Percentiles rank a stretch among this genome's conserved stretches.
Conservation (phyloP, 371 early-diverging fungal species). For the Blakeslea trispora region DNA sequence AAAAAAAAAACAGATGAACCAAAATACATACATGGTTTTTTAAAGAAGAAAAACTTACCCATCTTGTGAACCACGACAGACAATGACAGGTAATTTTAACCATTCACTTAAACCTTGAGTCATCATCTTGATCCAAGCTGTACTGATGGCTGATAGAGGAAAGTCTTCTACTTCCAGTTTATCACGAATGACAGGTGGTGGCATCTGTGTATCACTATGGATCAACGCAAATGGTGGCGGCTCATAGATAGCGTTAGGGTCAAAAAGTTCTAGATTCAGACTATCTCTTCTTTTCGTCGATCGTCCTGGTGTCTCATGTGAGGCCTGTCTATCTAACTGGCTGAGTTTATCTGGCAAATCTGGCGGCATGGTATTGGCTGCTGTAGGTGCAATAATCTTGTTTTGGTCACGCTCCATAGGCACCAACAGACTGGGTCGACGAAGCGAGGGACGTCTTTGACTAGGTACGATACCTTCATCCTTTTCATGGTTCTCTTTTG, state of each 20-base stretch:
- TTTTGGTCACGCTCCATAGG: constrained; percentile 5
- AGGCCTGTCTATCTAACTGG: neutral
- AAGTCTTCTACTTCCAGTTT: constrained; percentile 61
- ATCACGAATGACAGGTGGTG: constrained; percentile 61
- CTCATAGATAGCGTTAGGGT: constrained; percentile 54
- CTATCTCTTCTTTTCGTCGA: constrained; percentile 25
- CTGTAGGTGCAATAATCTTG: neutral
- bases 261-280: constrained; percentile 39
- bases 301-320: neutral
- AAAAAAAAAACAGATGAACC: neutral
- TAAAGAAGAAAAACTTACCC: constrained; percentile 37
- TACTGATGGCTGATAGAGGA: constrained; percentile 52
- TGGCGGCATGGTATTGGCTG: neutral
- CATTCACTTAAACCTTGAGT: constrained; percentile 69
- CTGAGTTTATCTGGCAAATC: neutral
- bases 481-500: no score
- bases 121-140: constrained; percentile 71
- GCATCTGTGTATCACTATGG: constrained; percentile 55
- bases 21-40: no score
- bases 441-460: constrained; percentile 15
- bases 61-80: constrained; percentile 60
- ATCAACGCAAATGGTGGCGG: constrained; percentile 53
- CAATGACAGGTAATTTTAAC: constrained; percentile 65
- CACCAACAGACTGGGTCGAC: constrained; percentile 22
- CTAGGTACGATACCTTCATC: constrained; percentile 25